Percentiles rank a stretch among this genome's conserved stretches.
These are phyloP conservation scores for Kurtzmaniella cleridarum DNA, from an alignment of 805 yeast genomes.

Conservation along the genomic window DNA sequence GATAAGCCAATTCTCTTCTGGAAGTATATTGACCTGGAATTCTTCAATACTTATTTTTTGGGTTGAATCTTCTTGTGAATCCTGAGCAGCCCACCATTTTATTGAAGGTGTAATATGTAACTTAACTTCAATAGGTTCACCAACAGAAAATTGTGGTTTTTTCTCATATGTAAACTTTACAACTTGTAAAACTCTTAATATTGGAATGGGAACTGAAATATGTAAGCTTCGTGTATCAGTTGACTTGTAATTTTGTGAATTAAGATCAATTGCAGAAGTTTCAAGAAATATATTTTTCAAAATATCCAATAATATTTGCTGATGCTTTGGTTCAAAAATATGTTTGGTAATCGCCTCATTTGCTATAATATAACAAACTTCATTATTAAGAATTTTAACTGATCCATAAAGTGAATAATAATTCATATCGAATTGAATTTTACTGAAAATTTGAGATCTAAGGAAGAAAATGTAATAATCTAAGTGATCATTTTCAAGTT, in stretches of 20 bases:
- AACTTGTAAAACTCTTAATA: conserved; percentile 53
- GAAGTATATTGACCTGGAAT: conserved; percentile 44
- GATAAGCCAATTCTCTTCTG: conserved; percentile 73
- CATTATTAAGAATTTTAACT: conserved; percentile 14
- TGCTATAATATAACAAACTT: conserved; percentile 11
- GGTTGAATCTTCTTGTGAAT: conserved; percentile 13
- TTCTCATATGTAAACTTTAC: conserved; percentile 41
- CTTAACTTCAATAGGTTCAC: conserved; percentile 51
- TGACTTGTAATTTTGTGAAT: not conserved
- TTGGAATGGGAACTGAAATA: conserved; percentile 61
- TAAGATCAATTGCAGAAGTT: not conserved
- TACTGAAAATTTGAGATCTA: conserved; percentile 12
- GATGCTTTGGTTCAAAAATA: not conserved
- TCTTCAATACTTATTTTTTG: conserved; percentile 8
- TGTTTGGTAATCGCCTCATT: conserved; percentile 2
- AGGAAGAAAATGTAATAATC: conserved; percentile 19
- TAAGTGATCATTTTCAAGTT: conserved; percentile 8
- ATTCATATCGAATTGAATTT: conserved; percentile 24
- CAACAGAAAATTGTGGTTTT: conserved; percentile 48
- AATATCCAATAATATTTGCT: conserved; percentile 6
- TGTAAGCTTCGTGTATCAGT: conserved; percentile 18
- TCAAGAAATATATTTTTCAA: conserved; percentile 1
- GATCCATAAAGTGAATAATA: conserved; percentile 20
- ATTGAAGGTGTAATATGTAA: conserved; percentile 41
- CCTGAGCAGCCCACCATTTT: conserved; percentile 38